A percentile compares a stretch with the other conserved stretches of the same genome.
phyloP scores from a whole-genome alignment of 2,329 filamentous ascomycete genomes.

The Ophiognomonia clavigignenti-juglandacearum region DNA sequence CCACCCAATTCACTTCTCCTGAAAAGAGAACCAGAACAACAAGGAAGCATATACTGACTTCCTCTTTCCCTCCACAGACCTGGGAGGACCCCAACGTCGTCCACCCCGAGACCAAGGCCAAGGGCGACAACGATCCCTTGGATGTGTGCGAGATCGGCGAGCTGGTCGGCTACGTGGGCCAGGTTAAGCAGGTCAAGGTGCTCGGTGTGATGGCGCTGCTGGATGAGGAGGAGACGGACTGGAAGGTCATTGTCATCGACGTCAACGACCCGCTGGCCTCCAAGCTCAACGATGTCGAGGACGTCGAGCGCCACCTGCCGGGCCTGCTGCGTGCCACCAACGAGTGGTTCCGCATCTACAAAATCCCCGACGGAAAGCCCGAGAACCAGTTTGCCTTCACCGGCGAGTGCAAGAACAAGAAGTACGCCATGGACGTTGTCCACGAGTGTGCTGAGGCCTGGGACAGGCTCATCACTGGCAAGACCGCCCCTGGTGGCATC shows the following conservation, averaged over 20 bases:
- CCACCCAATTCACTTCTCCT: conserved; percentile 1
- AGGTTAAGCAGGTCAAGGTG: conserved; percentile 99
- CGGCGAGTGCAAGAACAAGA: conserved; percentile 99
- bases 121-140: conserved; percentile 98
- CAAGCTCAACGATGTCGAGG: conserved; percentile 98
- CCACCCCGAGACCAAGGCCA: conserved; percentile 99
- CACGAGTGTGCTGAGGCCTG: conserved; percentile 95
- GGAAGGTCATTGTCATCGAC: conserved; percentile 99
- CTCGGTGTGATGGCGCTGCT: conserved; percentile 98
- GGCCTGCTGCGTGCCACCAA: conserved; percentile 96
- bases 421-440: conserved; percentile 94
- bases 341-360: conserved; percentile 99
- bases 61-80: conserved; percentile 54
- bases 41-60: conserved; percentile 7
- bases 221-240: conserved; percentile 99
- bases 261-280: conserved; percentile 92
- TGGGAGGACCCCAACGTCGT: conserved; percentile 97
- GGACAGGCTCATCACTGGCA: conserved; percentile 93
- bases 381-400: conserved; percentile 99
- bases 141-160: conserved; percentile 99
- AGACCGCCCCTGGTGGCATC: conserved; percentile 72
- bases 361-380: conserved; percentile 99
- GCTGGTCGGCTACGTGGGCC: conserved; percentile 90
- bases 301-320: conserved; percentile 96
- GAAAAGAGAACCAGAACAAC: neutral